phyloP scores from a whole-genome alignment of 495 filamentous ascomycete genomes.

The Parathielavia hyrcaniae region DNA sequence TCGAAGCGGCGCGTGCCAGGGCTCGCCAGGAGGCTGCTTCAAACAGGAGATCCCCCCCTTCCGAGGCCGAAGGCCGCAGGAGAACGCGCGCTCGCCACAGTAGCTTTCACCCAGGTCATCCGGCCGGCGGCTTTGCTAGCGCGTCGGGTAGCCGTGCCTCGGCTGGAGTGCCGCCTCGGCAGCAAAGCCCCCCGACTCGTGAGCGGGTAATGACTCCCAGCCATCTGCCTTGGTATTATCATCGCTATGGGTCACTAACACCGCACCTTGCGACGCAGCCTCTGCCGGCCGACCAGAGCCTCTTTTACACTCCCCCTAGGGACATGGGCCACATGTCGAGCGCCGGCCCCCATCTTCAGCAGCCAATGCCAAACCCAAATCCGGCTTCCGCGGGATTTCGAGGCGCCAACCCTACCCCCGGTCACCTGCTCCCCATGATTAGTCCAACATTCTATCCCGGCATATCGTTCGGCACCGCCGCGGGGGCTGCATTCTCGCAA shows the following conservation, averaged over 20 bases:
- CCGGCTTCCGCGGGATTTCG: background rate
- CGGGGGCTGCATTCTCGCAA: slow-evolving; percentile 10
- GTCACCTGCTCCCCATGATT: background rate
- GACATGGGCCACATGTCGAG: background rate
- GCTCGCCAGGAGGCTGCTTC: background rate
- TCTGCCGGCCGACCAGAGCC: slow-evolving; percentile 5
- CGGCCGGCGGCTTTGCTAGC: background rate
- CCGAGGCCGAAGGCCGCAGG: slow-evolving; percentile 35
- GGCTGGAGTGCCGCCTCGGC: slow-evolving; percentile 5
- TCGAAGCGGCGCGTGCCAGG: background rate
- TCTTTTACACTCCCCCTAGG: background rate
- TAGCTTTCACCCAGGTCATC: slow-evolving; percentile 21
- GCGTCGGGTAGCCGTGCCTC: background rate
- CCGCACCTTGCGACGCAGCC: slow-evolving; percentile 20
- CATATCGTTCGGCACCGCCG: background rate
- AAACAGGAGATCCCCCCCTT: slow-evolving; percentile 34
- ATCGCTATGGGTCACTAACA: slow-evolving; percentile 19
- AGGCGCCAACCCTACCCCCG: background rate
- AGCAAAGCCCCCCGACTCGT: slow-evolving; percentile 23
- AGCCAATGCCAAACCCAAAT: background rate
- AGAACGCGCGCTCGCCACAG: slow-evolving; percentile 37
- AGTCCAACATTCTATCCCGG: background rate
- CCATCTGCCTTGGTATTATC: slow-evolving; percentile 7
- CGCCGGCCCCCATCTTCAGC: background rate
- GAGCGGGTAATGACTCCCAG: slow-evolving; percentile 25